phyloP scores from a whole-genome alignment of 78 protist genomes.

The Dictyostelium firmibasis region DNA sequence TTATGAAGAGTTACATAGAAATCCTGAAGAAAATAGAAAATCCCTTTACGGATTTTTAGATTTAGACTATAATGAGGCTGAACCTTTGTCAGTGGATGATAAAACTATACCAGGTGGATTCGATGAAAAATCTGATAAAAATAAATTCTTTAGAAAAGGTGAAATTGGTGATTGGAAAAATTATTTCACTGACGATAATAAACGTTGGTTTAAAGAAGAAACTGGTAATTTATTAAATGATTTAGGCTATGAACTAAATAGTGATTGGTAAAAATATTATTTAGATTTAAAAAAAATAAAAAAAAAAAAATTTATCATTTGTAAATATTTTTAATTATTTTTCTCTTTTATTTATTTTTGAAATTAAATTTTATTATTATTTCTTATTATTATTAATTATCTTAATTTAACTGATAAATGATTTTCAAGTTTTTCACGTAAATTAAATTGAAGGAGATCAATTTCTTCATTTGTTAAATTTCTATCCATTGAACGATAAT shows the following conservation, averaged over 20 bases:
- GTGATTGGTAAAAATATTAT: constrained; percentile 37
- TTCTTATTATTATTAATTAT: neutral
- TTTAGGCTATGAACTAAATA: constrained; percentile 60
- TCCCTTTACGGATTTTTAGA: constrained; percentile 23
- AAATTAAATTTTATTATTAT: neutral
- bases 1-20: constrained; percentile 66
- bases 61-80: constrained; percentile 29
- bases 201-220: constrained; percentile 68
- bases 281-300: no score
- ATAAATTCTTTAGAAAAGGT: constrained; percentile 75
- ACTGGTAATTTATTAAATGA: constrained; percentile 40
- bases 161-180: constrained; percentile 77
- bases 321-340: no score
- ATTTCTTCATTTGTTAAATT: constrained; percentile 77
- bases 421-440: constrained; percentile 36
- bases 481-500: constrained; percentile 91
- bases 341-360: no score
- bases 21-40: constrained; percentile 25
- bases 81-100: constrained; percentile 14
- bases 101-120: constrained; percentile 67
- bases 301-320: neutral
- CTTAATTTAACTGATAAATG: constrained; percentile 20
- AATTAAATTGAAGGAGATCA: constrained; percentile 4
- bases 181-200: constrained; percentile 33
- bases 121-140: constrained; percentile 14